Percentiles rank a stretch among this genome's conserved stretches.
phyloP scores from a whole-genome alignment of 164 flowering plant genomes.

The Aristolochia californica region DNA sequence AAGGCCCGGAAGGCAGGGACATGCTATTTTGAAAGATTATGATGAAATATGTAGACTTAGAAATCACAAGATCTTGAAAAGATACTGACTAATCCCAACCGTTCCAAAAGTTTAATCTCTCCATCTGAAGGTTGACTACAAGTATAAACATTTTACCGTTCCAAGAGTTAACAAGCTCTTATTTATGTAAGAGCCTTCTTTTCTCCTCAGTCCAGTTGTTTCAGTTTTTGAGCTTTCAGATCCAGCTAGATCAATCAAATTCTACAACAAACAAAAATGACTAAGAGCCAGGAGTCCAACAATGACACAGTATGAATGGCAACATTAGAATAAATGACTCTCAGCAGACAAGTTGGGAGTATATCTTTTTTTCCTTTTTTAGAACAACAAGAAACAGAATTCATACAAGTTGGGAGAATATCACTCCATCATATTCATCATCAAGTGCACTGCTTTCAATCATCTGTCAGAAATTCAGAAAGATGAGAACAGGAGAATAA shows the following conservation, averaged over 20 bases:
- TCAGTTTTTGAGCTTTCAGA: slow-evolving; percentile 99
- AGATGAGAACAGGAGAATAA: neutral
- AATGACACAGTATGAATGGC: too few species aligned
- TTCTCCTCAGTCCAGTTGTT: slow-evolving; percentile 93
- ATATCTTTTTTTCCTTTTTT: too few species aligned
- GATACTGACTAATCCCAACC: too few species aligned
- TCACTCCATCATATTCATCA: slow-evolving; percentile 95
- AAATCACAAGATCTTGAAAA: neutral
- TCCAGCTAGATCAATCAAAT: slow-evolving; percentile 97
- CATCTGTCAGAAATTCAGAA: slow-evolving; percentile 46
- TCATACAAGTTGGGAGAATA: slow-evolving; percentile 95
- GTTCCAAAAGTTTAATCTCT: too few species aligned
- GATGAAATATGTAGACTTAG: too few species aligned
- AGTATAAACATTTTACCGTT: slow-evolving; percentile 45
- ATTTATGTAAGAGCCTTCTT: slow-evolving; percentile 97
- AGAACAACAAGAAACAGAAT: too few species aligned
- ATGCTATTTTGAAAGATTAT: neutral
- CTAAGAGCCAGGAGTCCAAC: too few species aligned
- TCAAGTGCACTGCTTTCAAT: slow-evolving; percentile 94
- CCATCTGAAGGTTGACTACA: neutral
- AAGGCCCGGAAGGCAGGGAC: neutral
- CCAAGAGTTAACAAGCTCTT: slow-evolving; percentile 99
- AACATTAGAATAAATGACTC: neutral
- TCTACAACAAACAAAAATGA: slow-evolving; percentile 31
- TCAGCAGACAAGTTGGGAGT: too few species aligned